Evolutionary conservation across 2,329 filamentous ascomycete species (phyloP), one percentile per base, ranked within the genome.

Genomic region (Cladosporium sp.): DNA sequence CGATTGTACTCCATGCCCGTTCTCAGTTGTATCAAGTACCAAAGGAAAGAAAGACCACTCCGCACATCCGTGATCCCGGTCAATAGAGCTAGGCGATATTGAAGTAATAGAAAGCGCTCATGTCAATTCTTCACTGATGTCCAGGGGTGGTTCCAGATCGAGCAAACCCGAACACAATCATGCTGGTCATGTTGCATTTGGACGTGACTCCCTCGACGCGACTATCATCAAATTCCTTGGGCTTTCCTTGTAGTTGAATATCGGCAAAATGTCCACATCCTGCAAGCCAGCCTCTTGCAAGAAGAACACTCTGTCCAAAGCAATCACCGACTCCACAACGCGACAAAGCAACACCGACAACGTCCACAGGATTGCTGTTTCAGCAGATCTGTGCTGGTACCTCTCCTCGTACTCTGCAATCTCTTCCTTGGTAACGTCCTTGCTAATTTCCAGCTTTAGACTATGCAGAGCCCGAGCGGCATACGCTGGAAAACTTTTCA

Each of bases 151-250:
- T 27, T 27, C 22, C 5, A 27, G 9, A 27, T 27, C 9, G 22
- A 27, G 22, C 4, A 27, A 5, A 27, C 5, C 22, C 9, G 22
- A 27, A 27, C 5, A 9, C 22, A 27, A 27, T 27, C 22, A 27
- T 9, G 4, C 5, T 9, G 22, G 22, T 33, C 32, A 33, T 15
- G 32, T 33, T 33, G 11, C 32, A 6, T 33, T 15, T 13, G 32
- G 32, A 13, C 11, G 3, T 25, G 9, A 16, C 8, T 20, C 1
- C 36, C 38, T 53, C 6, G 33, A 27, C n/a, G 40, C 53, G 12
- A 54, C 53, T 20, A 54, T 30, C 53, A 54, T 52, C 41, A 54
- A 7, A 35, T 54, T 54, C 15, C 53, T 49, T 8, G 53, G 53
- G 15, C 53, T 54, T 7, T 39, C 20, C 36, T n/a, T 40, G 16